Evolutionary conservation across 2,329 filamentous ascomycete genomes (phyloP).

Genomic region (Diaporthe vaccinii): DNA sequence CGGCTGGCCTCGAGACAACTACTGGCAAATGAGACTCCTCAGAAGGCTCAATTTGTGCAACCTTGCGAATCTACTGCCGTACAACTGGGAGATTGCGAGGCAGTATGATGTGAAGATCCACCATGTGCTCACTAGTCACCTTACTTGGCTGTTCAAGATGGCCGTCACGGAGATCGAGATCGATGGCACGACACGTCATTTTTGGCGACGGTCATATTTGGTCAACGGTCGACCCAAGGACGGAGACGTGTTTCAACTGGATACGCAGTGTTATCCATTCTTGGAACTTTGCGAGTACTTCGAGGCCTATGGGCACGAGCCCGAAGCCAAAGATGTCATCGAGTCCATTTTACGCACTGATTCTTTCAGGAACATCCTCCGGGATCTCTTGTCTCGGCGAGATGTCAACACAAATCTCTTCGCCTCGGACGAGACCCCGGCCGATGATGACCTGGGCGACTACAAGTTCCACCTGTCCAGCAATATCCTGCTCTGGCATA

Average conservation of each 20-base stretch:
- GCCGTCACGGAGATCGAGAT: constrained; percentile 30
- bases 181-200: not conserved
- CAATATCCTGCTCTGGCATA: constrained; percentile 44
- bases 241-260: constrained; percentile 42
- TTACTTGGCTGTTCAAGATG: constrained; percentile 42
- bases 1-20: constrained; percentile 45
- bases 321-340: constrained; percentile 5
- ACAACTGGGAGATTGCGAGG: not conserved
- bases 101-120: constrained; percentile 6
- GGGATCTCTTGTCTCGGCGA: constrained; percentile 28
- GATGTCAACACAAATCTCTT: constrained; percentile 38
- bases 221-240: constrained; percentile 44
- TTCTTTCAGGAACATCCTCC: constrained; percentile 35
- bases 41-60: constrained; percentile 4
- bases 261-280: constrained; percentile 45
- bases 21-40: constrained; percentile 43
- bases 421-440: constrained; percentile 43
- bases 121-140: constrained; percentile 34
- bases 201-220: constrained; percentile 45
- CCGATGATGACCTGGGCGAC: constrained; percentile 40
- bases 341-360: constrained; percentile 24
- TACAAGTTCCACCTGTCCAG: constrained; percentile 43
- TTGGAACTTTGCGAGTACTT: constrained; percentile 44
- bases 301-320: constrained; percentile 28
- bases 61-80: constrained; percentile 16